Percentiles rank a stretch among this genome's conserved stretches.
These are phyloP conservation scores for Pilaira anomala DNA, from an alignment of 192 early-diverging fungal genomes.

Conservation along the genomic window DNA sequence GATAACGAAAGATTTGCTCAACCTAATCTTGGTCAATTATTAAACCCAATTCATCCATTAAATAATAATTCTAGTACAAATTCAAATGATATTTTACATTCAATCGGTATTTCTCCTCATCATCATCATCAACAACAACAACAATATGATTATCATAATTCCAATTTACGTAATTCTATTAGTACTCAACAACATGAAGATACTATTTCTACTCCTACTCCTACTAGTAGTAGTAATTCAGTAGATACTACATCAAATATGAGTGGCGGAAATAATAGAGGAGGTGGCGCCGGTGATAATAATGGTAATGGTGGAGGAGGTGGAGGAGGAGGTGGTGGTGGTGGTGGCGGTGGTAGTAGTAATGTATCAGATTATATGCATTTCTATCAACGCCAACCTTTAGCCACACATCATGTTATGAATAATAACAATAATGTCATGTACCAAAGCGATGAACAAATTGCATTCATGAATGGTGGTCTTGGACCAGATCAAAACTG, in stretches of 20 bases:
- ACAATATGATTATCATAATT: not conserved
- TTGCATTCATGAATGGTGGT: no score
- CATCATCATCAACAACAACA: not conserved
- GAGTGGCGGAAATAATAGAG: not conserved
- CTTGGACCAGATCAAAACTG: no score
- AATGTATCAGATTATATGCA: not conserved
- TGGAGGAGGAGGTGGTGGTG: no score
- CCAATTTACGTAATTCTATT: not conserved
- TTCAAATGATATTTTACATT: not conserved
- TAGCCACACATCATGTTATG: not conserved
- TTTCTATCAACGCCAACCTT: not conserved
- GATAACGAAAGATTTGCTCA: not conserved
- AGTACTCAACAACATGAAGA: not conserved
- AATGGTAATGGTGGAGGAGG: not conserved
- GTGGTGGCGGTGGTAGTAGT: no score
- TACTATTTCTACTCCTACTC: not conserved
- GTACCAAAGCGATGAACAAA: no score
- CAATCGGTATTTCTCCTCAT: not conserved
- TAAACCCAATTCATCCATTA: conserved; percentile 23
- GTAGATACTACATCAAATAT: not conserved
- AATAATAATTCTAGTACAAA: not conserved
- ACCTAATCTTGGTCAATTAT: conserved; percentile 16
- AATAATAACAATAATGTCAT: not conserved
- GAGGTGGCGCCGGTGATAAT: not conserved
- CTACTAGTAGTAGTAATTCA: not conserved